Evolutionary conservation across 2,329 filamentous ascomycete species (phyloP), one percentile per base, ranked within the genome.

Genomic region (Huntiella bhutanensis): DNA sequence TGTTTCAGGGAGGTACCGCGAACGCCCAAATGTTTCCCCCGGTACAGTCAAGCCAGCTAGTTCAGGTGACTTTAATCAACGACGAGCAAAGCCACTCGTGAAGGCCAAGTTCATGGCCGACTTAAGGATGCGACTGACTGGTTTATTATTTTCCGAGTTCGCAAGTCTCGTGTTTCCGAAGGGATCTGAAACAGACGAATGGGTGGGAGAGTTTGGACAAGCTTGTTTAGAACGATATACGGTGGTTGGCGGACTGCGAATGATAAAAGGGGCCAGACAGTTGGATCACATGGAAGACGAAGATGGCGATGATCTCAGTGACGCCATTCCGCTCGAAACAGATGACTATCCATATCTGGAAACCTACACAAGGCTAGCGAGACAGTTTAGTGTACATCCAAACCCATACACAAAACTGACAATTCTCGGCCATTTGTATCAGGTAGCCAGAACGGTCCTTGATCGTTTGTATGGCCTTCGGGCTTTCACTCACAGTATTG

Each of bases 141-240:
- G 85, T 52, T 67, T 98, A 13, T 64, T 96, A 2, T 64, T 96
- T 19, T 96, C 88, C 43, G 91, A 98, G 58, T 68, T 96, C 3
- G 86, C 87, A 4, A 86, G 80, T 36, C 73, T 84, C 28, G 80
- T 95, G 1, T 91, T 92, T 60, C 76, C 78, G n/a, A 75, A 74
- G 43, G 91, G 91, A 3, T 93, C 86, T 37, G 91, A 98, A 63
- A 96, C 88, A 1, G 91, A 96, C 59, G 69, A 69, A 3, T 95
- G 88, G 81, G 91, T 95, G 53, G 69, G 73, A 45, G 73, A 73
- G 11, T 60, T 86, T 5, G 75, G 76, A 2, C 72, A 79, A 53
- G 66, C 79, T 52, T 79, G 75, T 56, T 17, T 12, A 5, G 22
- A 32, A 12, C 16, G 22, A 28, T 28, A 41, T 28, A 10, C 16